Evolutionary conservation across 306 rosid genomes (phyloP).

Genomic region (Alnus glutinosa): DNA sequence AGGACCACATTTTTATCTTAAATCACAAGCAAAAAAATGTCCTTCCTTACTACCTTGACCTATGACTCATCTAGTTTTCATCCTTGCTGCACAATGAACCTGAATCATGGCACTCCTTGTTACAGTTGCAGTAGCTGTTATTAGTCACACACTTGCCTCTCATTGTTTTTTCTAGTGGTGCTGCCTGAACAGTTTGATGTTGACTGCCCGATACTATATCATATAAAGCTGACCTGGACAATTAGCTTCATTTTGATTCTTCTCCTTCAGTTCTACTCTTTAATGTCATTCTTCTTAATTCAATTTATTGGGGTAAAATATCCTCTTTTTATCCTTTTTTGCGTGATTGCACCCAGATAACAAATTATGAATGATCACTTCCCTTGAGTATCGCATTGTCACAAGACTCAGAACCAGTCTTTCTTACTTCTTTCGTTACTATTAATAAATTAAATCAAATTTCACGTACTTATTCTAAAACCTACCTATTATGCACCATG

Average conservation of each 20-base stretch:
- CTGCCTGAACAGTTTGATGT: not conserved
- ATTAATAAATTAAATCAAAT: not conserved
- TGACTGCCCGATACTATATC: not conserved
- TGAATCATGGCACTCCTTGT: no score
- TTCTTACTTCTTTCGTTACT: not conserved
- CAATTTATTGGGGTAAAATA: not conserved
- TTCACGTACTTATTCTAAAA: not conserved
- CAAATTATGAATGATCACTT: not conserved
- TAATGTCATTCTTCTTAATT: not conserved
- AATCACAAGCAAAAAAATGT: not conserved
- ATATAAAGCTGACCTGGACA: not conserved
- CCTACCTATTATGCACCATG: not conserved
- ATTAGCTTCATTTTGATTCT: no score
- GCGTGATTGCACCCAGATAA: not conserved
- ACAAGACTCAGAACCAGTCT: not conserved
- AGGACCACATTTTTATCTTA: not conserved
- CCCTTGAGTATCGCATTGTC: not conserved
- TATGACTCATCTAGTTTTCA: not conserved
- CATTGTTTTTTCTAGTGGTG: no score
- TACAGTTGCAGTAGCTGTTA: no score
- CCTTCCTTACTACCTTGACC: not conserved
- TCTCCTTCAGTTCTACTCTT: no score
- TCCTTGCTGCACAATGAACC: no score
- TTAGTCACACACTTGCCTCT: no score
- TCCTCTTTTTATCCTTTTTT: not conserved